Base-by-base conservation (phyloP, 495 filamentous ascomycete species). In the Hypoxylon cercidicola region DNA sequence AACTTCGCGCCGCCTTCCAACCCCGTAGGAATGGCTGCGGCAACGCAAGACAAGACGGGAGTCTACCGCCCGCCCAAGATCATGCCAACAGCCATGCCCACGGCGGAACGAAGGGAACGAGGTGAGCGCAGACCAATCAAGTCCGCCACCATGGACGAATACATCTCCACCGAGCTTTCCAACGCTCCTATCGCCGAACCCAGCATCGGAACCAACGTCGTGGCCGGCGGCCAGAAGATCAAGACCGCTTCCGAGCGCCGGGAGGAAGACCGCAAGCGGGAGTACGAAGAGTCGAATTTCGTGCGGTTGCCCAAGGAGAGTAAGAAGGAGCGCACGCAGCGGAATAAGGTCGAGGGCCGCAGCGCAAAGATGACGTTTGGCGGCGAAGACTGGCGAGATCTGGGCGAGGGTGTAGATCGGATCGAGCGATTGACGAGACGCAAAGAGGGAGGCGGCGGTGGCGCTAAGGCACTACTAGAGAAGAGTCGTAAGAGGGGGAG, bases 231-330 rank as follows among this genome's bases (percentile, higher is more conserved):
- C 18, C 84, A 93, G 55, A 86, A 87, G 57, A 83, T 83, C 56
- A 92, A 93, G 81, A 88, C 88, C 1, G 83, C 85, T 19, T 81
- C 84, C 18, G 90, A 94, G 68, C 83, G 86, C 21, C 81, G 83
- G 44, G 84, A 83, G 30, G 93, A 97, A 75, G 81, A 82, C 3
- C 92, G 93, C 70, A 79, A 88, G 41, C 82, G 79, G 39, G 83
- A 87, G 21, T 97, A 95, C 74, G 93, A 97, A 79, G 93, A 97
- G 78, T 81, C 77, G 60, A 94, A 97, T 77, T 93, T 96, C 70
- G 85, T 92, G 18, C 85, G 93, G 52, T 80, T 97, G 69, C 92
- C 92, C 15, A 88, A 87, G 73, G 84, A 89, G 69, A 89, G 87
- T 74, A 94, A 93, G 83, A 92, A 91, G 79, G 90, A 94, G 18